Base-by-base conservation (phyloP, 2,329 filamentous ascomycete species). In the Aureobasidium sp. region DNA sequence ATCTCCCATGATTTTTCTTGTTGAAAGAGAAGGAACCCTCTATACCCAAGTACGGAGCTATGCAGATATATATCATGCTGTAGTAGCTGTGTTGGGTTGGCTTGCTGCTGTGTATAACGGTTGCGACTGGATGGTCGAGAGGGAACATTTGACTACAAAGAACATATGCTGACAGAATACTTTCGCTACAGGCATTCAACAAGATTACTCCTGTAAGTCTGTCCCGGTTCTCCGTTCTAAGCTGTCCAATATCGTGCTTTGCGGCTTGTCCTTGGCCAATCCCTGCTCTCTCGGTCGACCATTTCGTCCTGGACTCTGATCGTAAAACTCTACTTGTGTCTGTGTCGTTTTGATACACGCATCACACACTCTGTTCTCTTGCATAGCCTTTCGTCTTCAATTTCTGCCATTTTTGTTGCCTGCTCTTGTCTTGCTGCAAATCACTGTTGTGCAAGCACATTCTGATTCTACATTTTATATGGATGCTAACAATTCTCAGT, bases 181-280 rank as follows among this genome's bases (percentile, higher is more conserved):
- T 29, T 59, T 36, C 41, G 47, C 41, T 59, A 34, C 48, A 63
- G 62, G 61, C 64, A 65, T 80, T 86, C 71, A 85, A 88, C 71
- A 88, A 88, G 78, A 86, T 89, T 69, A 87, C 90, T 81, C 82
- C 91, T 77, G 88, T 92, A 87, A 78, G 87, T 65, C 15, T 50
- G 53, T 55, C 9, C 51, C 13, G 20, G 10, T 44, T 34, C n/a
- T 24, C n/a, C 15, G 32, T 59, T 17, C 43, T 27, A 3, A 1
- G 37, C 24, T 17, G 7, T 32, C 13, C 29, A 17, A 3, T n/a
- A 41, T 47, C 43, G 43, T 26, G 12, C 13, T 32, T 47, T 37
- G 20, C 55, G 43, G n/a, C 41, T 43, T 29, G 29, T 27, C 29
- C 39, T 24, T 47, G 39, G 26, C 41, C 36, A 26, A 20, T 39